phyloP scores from a whole-genome alignment of 2,329 filamentous ascomycete species.

The Teratosphaeria destructans region DNA sequence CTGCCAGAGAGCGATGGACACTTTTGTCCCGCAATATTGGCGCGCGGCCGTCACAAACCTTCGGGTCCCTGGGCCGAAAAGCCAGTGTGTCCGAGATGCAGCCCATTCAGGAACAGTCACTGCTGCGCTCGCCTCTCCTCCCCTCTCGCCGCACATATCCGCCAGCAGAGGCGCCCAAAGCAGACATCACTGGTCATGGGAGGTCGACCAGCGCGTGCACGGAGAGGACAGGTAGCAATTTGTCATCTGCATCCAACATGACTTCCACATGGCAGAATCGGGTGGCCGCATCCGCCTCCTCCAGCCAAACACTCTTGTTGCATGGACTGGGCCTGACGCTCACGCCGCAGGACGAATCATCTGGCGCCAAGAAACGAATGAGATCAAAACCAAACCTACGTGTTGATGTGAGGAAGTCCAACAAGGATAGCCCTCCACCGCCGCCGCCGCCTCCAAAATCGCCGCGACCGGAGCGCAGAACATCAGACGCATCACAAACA shows the following conservation, averaged over 20 bases:
- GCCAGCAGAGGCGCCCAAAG: background rate
- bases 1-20: conserved; percentile 1
- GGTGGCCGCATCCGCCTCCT: conserved; percentile 1
- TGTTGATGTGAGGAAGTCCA: background rate
- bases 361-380: background rate
- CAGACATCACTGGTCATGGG: conserved; percentile 4
- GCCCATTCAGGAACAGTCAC: conserved; percentile 6
- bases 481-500: conserved; percentile 2
- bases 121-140: conserved; percentile 5
- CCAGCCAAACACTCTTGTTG: background rate
- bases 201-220: conserved; percentile 5
- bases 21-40: background rate
- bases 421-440: conserved; percentile 5
- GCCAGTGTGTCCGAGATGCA: conserved; percentile 3
- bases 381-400: conserved; percentile 1
- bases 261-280: background rate
- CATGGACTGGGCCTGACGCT: conserved; percentile 3
- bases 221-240: background rate
- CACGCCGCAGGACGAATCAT: background rate
- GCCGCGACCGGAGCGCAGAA: conserved; percentile 4
- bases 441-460: conserved; percentile 15
- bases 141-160: conserved; percentile 2
- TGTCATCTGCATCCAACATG: background rate
- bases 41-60: background rate
- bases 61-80: background rate